Evolutionary conservation across 2,329 filamentous ascomycete genomes (phyloP), one percentile per base, ranked within the genome.

Genomic region (Tympanopsis confertula): DNA sequence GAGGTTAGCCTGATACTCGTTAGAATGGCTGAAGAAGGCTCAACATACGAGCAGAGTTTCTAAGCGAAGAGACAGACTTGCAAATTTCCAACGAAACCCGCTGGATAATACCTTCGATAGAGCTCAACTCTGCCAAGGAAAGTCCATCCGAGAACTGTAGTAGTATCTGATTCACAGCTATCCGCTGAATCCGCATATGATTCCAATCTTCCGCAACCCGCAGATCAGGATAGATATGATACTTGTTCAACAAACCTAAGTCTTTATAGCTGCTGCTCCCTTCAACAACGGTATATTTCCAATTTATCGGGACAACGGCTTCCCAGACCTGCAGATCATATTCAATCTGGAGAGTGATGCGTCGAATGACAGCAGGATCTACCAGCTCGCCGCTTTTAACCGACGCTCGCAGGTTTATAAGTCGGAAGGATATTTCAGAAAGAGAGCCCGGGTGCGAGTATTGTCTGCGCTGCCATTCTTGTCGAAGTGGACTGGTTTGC

Each of bases 201-300:
- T 47, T 49, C 47, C 47, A 50, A 5, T 42, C 40, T n/a, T 47
- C 35, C 1, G 45, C 47, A 13, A 35, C 38, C 41, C 42, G 44
- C 13, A 36, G 35, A 19, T 35, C 44, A 14, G 15, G 30, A 19
- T 49, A 47, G 2, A 44, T 17, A 35, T 49, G 47, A 0, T 35
- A 15, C 17, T 44, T 45, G 5, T 39, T 39, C 3, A 36, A 26
- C 38, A 49, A 48, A 26, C 20, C n/a, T n/a, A n/a, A n/a, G n/a
- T n/a, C n/a, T n/a, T n/a, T n/a, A n/a, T n/a, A n/a, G n/a, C n/a
- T n/a, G n/a, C 37, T 3, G n/a, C 13, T 3, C 17, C 19, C 29
- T 4, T 38, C 36, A 13, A 14, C 20, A 37, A 20, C 33, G 20
- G 37, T 35, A 4, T 43, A 15, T 5, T 35, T 39, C 19, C 19